Conservation (phyloP, 441 rosid species). For the Breynia disticha region DNA sequence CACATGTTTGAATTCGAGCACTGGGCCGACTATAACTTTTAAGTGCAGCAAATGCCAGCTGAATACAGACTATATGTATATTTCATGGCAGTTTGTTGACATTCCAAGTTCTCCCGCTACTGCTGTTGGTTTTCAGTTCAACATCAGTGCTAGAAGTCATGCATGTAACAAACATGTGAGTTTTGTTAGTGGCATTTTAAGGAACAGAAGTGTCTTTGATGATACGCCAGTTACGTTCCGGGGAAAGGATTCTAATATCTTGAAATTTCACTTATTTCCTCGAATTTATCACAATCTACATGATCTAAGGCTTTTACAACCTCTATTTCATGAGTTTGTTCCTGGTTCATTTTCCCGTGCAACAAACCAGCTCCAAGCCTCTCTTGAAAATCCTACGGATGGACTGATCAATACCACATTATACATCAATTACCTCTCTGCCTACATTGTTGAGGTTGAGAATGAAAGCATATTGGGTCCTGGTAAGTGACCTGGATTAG, state of each 20-base stretch:
- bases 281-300: slow-evolving; percentile 53
- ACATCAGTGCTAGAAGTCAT: slow-evolving; percentile 46
- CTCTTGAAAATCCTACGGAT: slow-evolving; percentile 49
- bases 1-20: slow-evolving; percentile 64
- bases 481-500: slow-evolving; percentile 41
- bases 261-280: slow-evolving; percentile 89
- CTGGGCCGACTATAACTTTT: slow-evolving; percentile 72
- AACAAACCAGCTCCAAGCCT: slow-evolving; percentile 61
- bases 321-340: slow-evolving; percentile 77
- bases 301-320: slow-evolving; percentile 74
- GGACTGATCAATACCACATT: slow-evolving; percentile 79
- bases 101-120: slow-evolving; percentile 70
- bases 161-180: slow-evolving; percentile 48
- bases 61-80: slow-evolving; percentile 42
- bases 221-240: slow-evolving; percentile 75
- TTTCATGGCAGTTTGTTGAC: slow-evolving; percentile 91
- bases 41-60: slow-evolving; percentile 60
- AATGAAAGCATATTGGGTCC: slow-evolving; percentile 66
- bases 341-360: slow-evolving; percentile 62
- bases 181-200: slow-evolving; percentile 66
- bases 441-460: slow-evolving; percentile 76
- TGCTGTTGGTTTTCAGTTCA: slow-evolving; percentile 87
- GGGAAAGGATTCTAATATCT: slow-evolving; percentile 50
- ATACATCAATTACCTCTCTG: slow-evolving; percentile 68
- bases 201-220: slow-evolving; percentile 56